Conservation (phyloP, 768 basidiomycete genomes). For the Termitomyces sp. region DNA sequence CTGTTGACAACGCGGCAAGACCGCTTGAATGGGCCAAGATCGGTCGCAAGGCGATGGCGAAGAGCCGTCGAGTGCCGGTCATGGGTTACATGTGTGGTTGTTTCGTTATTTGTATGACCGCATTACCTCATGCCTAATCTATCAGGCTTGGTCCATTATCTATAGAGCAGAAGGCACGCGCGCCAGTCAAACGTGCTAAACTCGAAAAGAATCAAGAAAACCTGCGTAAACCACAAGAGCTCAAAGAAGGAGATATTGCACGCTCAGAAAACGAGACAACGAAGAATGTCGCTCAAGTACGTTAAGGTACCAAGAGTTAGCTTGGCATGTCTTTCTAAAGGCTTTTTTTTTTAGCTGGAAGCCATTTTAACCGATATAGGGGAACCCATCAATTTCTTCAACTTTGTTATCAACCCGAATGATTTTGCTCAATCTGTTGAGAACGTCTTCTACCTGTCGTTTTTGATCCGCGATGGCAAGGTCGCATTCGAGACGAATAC, state of each 20-base stretch:
- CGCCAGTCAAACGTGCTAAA: constrained; percentile 52
- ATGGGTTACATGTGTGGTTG: constrained; percentile 82
- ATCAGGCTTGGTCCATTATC: constrained; percentile 90
- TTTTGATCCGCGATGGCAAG: constrained; percentile 83
- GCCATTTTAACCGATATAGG: constrained; percentile 48
- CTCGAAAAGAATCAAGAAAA: constrained; percentile 71
- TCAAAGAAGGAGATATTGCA: constrained; percentile 78
- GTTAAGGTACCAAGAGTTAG: constrained; percentile 16
- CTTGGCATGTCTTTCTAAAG: neutral
- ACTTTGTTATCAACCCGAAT: constrained; percentile 84
- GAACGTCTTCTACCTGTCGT: constrained; percentile 93
- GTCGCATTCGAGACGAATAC: constrained; percentile 68
- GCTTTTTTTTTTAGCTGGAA: constrained; percentile 44
- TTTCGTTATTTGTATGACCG: neutral
- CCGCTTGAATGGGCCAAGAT: constrained; percentile 81
- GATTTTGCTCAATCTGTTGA: constrained; percentile 94
- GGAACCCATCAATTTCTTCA: constrained; percentile 71
- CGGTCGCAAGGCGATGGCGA: constrained; percentile 78
- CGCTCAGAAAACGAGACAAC: constrained; percentile 87
- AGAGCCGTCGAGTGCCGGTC: constrained; percentile 74
- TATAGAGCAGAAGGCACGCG: constrained; percentile 79
- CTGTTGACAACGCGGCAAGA: constrained; percentile 37
- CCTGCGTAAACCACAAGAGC: constrained; percentile 70
- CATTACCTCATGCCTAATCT: constrained; percentile 5
- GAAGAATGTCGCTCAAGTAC: constrained; percentile 74